Base-by-base conservation (phyloP, 805 yeast species). In the Helenozyma baotianmanensis region DNA sequence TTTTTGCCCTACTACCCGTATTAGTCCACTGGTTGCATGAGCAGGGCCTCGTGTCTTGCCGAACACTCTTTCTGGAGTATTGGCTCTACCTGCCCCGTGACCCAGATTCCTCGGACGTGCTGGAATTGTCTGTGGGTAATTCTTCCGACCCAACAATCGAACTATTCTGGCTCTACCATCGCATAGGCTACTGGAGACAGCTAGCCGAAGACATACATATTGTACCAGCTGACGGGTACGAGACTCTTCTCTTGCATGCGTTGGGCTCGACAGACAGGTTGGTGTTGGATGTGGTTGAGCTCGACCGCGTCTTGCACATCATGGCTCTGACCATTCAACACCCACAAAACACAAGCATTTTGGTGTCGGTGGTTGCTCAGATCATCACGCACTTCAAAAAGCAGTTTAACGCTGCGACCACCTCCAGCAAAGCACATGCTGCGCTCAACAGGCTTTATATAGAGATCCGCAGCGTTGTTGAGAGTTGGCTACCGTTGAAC, bases 11-110 rank as follows among this genome's bases (percentile, higher is more conserved):
- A 18, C 42, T 62, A 2, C 71, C 70, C 1, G 51, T 54, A 1
- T 36, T 64, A 2, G 43, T 62, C 2, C 68, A 64, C 29, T 64
- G 70, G 70, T 50, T 63, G 13, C 36, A 45, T 18, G 67, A 60
- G 27, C 55, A 55, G 34, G 23, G 25, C 4, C 12, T 28, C 13
- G 18, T 33, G 14, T 24, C 37, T 25, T 40, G 36, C 42, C 28
- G 38, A 15, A 28, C 33, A 3, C 30, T 45, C 7, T 43, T 45
- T 21, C 9, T 19, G 14, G 44, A 38, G 14, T 43, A 14, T 19
- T 43, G 48, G 48, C 35, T 21, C 17, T 38, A 31, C 14, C 43
- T 38, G 41, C 33, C 28, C 8, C 27, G 26, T 6, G 43, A 43
- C 27, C 38, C 40, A 1, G 47, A 38, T 30, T 30, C 35, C 13